Base-by-base conservation (phyloP, 257 asterid genomes). In the Plectranthus barbatus region DNA sequence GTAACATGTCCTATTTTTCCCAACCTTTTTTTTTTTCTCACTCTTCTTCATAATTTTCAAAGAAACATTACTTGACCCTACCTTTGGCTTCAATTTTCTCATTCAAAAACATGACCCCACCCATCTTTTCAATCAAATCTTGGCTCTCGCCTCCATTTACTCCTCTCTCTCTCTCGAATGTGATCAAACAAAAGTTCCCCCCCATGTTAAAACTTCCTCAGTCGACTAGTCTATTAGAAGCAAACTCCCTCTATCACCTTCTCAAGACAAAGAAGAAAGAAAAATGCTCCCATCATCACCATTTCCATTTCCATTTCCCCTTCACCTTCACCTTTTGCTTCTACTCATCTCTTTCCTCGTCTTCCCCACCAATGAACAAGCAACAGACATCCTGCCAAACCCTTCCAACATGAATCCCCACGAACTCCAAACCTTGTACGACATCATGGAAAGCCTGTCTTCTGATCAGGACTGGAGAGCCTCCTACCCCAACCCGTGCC, bases 401-500 rank as follows among this genome's bases (percentile, higher is more conserved):
- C 58, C 76, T 12, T 57, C 76, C 44, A 66, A 26, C 72, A 82
- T 84, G 91, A 79, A 84, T 19, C 79, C 69, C 14, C 31, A 62
- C 5, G 97, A 90, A 61, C 85, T 82, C 1, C 85, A 90, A 56
- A 72, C 84, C 23, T 64, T 90, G 53, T 86, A 64, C 83, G 80
- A 76, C 75, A 77, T 84, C n/a, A 86, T 90, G 97, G 95, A 86
- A 31, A 56, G 86, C 7, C 20, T 84, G 15, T 86, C 97, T 2
- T 67, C 67, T 29, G 95, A 86, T 36, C 74, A 80, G 15, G 68
- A 57, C 59, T 90, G 95, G 97, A 69, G 91, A 69, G 71, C 18
- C 26, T 75, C 94, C 2, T 69, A 84, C 73, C 95, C 91, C 0
- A 74, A 85, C 60, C 97, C 97, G 9, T 90, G 97, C 55, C 80